These are phyloP conservation scores for Cynanchum wilfordii DNA, from an alignment of 257 asterid species.

Conservation along the genomic window DNA sequence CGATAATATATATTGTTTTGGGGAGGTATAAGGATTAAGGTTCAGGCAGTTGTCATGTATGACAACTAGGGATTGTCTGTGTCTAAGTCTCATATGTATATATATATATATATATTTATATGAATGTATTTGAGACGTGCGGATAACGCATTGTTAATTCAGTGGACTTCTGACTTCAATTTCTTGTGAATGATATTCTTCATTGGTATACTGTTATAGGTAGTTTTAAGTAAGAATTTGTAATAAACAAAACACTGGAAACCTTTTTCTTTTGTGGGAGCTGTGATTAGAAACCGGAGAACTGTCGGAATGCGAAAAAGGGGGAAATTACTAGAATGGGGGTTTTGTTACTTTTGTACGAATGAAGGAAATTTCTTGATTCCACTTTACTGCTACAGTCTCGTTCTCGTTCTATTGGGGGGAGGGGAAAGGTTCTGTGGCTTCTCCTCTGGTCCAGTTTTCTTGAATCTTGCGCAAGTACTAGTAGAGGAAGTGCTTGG, in stretches of 20 bases:
- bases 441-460: background rate
- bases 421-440: background rate
- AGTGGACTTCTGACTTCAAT: background rate
- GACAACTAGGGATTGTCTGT: no score
- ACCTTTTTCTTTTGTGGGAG: background rate
- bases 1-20: no score
- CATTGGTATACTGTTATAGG: background rate
- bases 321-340: conserved; percentile 1
- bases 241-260: no score
- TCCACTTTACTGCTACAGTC: background rate
- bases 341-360: no score
- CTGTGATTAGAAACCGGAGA: background rate
- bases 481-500: background rate
- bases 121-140: no score
- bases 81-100: no score
- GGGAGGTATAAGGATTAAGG: no score
- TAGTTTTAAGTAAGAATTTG: background rate
- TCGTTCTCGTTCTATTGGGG: background rate
- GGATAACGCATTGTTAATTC: no score
- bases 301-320: background rate
- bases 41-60: no score
- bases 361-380: background rate
- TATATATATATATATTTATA: no score
- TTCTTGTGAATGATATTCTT: background rate
- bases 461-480: background rate